Base-by-base conservation (phyloP, 75 land plant genomes). In the Pinus taeda region DNA sequence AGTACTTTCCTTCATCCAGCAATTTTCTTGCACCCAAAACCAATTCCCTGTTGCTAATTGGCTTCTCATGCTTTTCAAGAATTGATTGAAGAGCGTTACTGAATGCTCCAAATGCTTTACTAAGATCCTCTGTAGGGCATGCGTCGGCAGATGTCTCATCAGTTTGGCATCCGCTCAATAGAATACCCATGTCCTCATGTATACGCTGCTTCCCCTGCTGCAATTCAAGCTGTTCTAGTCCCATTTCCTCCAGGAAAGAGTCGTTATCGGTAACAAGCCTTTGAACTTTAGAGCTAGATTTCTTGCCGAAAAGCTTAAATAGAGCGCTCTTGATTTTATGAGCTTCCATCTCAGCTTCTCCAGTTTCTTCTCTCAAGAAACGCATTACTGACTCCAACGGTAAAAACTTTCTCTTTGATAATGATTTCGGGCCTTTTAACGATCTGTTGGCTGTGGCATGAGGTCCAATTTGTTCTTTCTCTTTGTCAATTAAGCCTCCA, bases 61-160 rank as follows among this genome's bases (percentile, higher is more conserved):
- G 55, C 2, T 85, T 83, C 37, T 77, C 82, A 3, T 82, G 75
- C 26, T 85, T 81, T 3, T 66, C 60, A 13, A 94, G 71, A 13
- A 94, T 86, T 14, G 71, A 83, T 79, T 96, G 98, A 69, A 94
- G 82, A 22, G 95, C 98, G 65, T 96, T 92, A 81, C 93, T 96
- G 55, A 92, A 78, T 45, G 99, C 97, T 11, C 99, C 99, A 76
- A 89, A 92, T 8, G 97, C 84, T 8, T 82, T 81, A 21, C 55
- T 20, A 3, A 81, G 63, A 60, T 83, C 65, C 6, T 91, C 90
- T 0, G 86, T 11, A 8, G 94, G 95, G 62, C 81, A 90, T 3
- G 93, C 97, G 78, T 96, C 98, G 2, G 98, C 97, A 1, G 98
- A 96, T 1, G 97, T 96, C 71, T 96, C 89, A 65, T 90, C 75